phyloP scores from a whole-genome alignment of 176 grass and related monocot genomes.

The Saccharum spontaneum region DNA sequence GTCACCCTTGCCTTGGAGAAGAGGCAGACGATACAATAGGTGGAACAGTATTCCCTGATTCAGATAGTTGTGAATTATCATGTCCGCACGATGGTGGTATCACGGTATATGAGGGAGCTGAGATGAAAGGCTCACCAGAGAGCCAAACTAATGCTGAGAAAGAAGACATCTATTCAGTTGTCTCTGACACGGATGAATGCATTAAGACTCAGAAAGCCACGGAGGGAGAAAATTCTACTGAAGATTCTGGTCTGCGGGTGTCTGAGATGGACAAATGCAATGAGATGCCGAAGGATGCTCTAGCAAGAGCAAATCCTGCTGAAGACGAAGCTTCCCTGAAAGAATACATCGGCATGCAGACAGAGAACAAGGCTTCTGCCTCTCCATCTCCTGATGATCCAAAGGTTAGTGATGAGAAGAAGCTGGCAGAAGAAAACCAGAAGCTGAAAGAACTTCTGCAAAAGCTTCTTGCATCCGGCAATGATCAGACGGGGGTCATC shows the following conservation, averaged over 20 bases:
- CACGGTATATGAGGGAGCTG: not conserved
- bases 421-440: slow-evolving; percentile 57
- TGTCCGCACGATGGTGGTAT: not conserved
- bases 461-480: slow-evolving; percentile 54
- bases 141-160: not conserved
- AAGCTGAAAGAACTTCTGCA: slow-evolving; percentile 64
- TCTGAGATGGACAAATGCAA: not conserved
- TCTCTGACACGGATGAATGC: not conserved
- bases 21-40: not conserved
- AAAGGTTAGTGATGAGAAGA: slow-evolving; percentile 29
- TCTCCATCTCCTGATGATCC: not conserved
- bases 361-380: not conserved
- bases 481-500: slow-evolving; percentile 52
- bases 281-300: not conserved
- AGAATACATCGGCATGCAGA: slow-evolving; percentile 7
- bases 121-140: not conserved
- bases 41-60: slow-evolving; percentile 14
- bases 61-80: not conserved
- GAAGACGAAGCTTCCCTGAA: not conserved
- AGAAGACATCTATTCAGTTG: not conserved
- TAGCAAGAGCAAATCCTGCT: not conserved
- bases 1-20: not conserved
- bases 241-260: not conserved
- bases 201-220: not conserved
- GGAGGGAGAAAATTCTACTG: not conserved